Percentiles rank a stretch among this genome's conserved stretches.
These are phyloP conservation scores for Reutealis trisperma DNA, from an alignment of 345 rosid species.

Conservation along the genomic window DNA sequence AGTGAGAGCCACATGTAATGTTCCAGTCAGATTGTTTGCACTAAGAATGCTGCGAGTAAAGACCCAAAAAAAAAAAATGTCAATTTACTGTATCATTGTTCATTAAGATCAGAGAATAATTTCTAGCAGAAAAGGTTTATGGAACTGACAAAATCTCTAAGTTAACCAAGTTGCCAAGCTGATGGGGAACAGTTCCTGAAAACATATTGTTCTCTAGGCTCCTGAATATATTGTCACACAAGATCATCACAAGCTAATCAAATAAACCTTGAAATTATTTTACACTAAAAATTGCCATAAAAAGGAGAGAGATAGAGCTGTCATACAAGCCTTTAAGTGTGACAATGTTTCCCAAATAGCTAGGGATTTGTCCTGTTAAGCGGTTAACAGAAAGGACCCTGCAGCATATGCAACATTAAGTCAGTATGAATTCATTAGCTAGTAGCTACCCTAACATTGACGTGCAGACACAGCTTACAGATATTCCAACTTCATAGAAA, in stretches of 20 bases:
- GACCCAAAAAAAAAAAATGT: not conserved
- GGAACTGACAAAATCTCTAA: conserved; percentile 47
- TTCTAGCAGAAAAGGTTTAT: not conserved
- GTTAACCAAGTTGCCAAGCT: conserved; percentile 46
- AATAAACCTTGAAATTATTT: not conserved
- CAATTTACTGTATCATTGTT: not conserved
- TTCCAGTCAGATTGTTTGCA: conserved; percentile 24
- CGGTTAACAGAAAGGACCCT: conserved; percentile 7
- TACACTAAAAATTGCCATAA: not conserved
- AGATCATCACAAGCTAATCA: not conserved
- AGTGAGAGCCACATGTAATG: conserved; percentile 5
- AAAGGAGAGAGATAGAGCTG: not conserved
- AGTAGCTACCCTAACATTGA: not conserved
- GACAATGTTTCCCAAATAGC: conserved; percentile 8
- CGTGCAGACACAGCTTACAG: conserved; percentile 5
- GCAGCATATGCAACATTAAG: not conserved
- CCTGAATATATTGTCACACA: conserved; percentile 1
- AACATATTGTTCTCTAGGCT: not conserved
- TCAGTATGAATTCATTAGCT: not conserved
- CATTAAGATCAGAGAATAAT: not conserved
- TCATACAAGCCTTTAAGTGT: conserved; percentile 43
- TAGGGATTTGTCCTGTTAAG: conserved; percentile 9
- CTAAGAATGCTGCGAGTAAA: conserved; percentile 13
- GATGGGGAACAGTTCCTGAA: conserved; percentile 33
- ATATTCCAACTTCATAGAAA: conserved; percentile 7